phyloP scores from a whole-genome alignment of 805 yeast genomes.

The Pichia thaimueangensis region DNA sequence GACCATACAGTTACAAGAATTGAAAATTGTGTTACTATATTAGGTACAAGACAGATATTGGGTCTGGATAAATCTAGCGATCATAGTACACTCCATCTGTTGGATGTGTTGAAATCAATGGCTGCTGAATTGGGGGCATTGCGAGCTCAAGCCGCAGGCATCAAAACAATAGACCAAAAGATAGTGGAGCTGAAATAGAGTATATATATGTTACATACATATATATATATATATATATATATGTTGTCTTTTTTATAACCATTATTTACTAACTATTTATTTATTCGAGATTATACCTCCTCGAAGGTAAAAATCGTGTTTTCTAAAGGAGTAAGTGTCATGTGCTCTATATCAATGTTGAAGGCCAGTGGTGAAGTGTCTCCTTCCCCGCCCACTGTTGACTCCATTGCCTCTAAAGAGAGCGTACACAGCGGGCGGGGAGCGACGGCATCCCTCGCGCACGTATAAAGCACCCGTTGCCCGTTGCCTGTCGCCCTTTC shows the following conservation, averaged over 20 bases:
- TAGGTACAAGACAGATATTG: constrained; percentile 32
- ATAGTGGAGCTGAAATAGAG: not conserved
- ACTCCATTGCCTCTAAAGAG: no score
- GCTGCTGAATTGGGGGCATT: constrained; percentile 7
- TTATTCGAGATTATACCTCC: no score
- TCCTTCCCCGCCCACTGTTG: not conserved
- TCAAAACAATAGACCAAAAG: not conserved
- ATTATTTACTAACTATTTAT: no score
- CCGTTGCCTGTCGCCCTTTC: not conserved
- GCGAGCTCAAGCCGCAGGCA: not conserved
- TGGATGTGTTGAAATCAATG: constrained; percentile 8
- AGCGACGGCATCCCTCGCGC: no score
- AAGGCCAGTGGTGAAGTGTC: no score
- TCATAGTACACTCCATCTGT: constrained; percentile 3
- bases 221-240: no score
- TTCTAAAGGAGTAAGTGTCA: no score
- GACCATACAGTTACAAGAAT: constrained; percentile 65
- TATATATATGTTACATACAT: no score
- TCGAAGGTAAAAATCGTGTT: no score
- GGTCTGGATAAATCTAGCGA: constrained; percentile 1
- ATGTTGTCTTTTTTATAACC: no score
- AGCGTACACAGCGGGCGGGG: constrained; percentile 3
- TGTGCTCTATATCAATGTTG: no score
- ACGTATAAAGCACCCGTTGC: no score
- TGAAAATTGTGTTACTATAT: constrained; percentile 48